Percentiles rank a stretch among this genome's conserved stretches.
Evolutionary conservation across 31 red algal species (phyloP).

Genomic region (Asparagopsis taxiformis): DNA sequence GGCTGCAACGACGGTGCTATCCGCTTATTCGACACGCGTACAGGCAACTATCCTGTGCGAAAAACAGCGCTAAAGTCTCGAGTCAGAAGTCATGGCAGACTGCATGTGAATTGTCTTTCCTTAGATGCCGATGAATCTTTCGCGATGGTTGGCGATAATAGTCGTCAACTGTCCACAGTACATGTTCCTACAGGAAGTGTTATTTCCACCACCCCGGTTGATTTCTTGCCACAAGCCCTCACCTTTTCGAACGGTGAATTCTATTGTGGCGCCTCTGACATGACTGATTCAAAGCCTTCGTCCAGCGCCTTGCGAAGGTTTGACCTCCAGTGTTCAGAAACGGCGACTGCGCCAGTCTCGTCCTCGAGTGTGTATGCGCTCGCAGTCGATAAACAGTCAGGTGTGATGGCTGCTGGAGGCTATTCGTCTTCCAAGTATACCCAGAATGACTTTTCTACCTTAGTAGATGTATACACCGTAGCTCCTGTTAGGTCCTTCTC

Average conservation of each 20-base stretch:
- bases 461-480: conserved; percentile 32
- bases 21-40: too few relatives aligned
- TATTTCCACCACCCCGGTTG: conserved; percentile 1
- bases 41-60: too few relatives aligned
- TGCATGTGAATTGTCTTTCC: too few relatives aligned
- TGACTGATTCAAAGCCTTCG: conserved; percentile 1
- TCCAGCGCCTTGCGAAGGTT: conserved; percentile 5
- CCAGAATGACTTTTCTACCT: conserved; percentile 13
- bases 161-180: conserved; percentile 14
- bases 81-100: too few relatives aligned
- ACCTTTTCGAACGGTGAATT: conserved; percentile 27
- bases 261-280: conserved; percentile 38
- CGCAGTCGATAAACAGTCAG: conserved; percentile 2
- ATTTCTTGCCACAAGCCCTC: conserved; percentile 31
- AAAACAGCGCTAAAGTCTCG: too few relatives aligned
- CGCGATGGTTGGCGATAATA: conserved; percentile 21
- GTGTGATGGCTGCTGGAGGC: conserved; percentile 32
- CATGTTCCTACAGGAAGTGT: conserved; percentile 20
- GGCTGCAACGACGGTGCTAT: too few relatives aligned
- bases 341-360: conserved; percentile 7
- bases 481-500: conserved; percentile 34
- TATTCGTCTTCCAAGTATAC: conserved; percentile 12
- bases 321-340: conserved; percentile 3
- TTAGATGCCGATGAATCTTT: conserved; percentile 15
- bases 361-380: conserved; percentile 33